phyloP scores from a whole-genome alignment of 495 filamentous ascomycete genomes.

The Schizothecium vesticola region DNA sequence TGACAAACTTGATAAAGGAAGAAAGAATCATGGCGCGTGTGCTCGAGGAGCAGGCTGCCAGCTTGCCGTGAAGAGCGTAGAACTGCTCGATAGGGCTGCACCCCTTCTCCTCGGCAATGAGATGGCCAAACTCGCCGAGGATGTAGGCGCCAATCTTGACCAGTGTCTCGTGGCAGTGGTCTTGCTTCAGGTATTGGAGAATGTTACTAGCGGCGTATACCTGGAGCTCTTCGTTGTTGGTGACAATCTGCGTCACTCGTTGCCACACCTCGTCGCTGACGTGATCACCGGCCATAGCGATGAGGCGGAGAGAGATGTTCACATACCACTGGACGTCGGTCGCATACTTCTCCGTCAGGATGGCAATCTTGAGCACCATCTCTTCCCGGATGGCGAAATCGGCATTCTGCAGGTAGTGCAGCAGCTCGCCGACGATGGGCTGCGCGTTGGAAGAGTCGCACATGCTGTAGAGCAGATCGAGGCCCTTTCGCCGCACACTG shows the following conservation, averaged over 20 bases:
- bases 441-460: constrained; percentile 90
- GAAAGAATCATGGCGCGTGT: constrained; percentile 92
- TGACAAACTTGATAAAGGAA: constrained; percentile 95
- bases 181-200: constrained; percentile 80
- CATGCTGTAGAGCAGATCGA: constrained; percentile 99
- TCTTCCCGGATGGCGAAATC: constrained; percentile 98
- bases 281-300: constrained; percentile 96
- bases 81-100: constrained; percentile 98
- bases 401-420: constrained; percentile 91
- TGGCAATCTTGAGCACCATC: constrained; percentile 98
- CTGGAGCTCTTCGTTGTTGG: constrained; percentile 98
- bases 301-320: constrained; percentile 88
- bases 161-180: constrained; percentile 91
- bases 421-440: constrained; percentile 86
- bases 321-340: constrained; percentile 99
- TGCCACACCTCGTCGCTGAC: constrained; percentile 99
- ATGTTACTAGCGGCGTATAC: constrained; percentile 93
- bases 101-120: constrained; percentile 89
- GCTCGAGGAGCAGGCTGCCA: constrained; percentile 80
- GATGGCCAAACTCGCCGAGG: constrained; percentile 92
- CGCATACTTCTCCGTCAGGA: constrained; percentile 96
- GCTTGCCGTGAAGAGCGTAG: constrained; percentile 83
- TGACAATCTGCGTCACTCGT: constrained; percentile 96
- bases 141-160: constrained; percentile 97
- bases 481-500: constrained; percentile 88